These are phyloP conservation scores for Decorospora gaudefroyi DNA, from an alignment of 2,329 filamentous ascomycete genomes.

Conservation along the genomic window DNA sequence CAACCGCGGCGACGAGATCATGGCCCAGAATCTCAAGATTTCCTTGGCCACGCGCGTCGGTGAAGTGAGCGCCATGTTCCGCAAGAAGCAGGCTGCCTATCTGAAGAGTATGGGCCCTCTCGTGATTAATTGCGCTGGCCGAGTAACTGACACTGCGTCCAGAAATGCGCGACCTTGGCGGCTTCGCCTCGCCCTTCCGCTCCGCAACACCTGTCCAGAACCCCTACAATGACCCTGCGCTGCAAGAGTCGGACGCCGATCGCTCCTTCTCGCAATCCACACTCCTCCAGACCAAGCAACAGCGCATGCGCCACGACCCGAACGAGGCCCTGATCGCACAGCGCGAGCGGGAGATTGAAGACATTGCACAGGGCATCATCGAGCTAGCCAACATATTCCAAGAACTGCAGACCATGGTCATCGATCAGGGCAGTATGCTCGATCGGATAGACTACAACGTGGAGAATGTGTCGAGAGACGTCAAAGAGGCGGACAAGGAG, in stretches of 20 bases:
- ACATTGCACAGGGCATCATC: conserved; percentile 97
- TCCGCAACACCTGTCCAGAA: conserved; percentile 56
- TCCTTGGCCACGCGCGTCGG: conserved; percentile 86
- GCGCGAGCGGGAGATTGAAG: conserved; percentile 93
- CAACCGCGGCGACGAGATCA: conserved; percentile 83
- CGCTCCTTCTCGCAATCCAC: conserved; percentile 89
- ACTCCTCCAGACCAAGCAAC: conserved; percentile 75
- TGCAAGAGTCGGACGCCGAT: conserved; percentile 88
- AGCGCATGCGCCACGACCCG: conserved; percentile 64
- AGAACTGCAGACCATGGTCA: conserved; percentile 88
- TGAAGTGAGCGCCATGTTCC: conserved; percentile 86
- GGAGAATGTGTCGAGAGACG: conserved; percentile 89
- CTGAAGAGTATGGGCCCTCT: conserved; percentile 73
- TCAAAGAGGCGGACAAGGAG: conserved; percentile 92
- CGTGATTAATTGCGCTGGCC: not conserved
- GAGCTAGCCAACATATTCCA: conserved; percentile 96
- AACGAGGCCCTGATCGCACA: conserved; percentile 81
- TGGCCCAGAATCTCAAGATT: conserved; percentile 95
- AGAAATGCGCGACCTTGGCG: conserved; percentile 54
- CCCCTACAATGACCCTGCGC: conserved; percentile 79
- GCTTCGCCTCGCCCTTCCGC: conserved; percentile 55
- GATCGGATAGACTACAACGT: conserved; percentile 78
- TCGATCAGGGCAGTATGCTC: conserved; percentile 58
- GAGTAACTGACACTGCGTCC: conserved; percentile 19
- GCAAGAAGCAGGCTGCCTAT: conserved; percentile 97